Evolutionary conservation across 495 filamentous ascomycete genomes (phyloP), one percentile per base, ranked within the genome.

Genomic region (Platismatia glauca): DNA sequence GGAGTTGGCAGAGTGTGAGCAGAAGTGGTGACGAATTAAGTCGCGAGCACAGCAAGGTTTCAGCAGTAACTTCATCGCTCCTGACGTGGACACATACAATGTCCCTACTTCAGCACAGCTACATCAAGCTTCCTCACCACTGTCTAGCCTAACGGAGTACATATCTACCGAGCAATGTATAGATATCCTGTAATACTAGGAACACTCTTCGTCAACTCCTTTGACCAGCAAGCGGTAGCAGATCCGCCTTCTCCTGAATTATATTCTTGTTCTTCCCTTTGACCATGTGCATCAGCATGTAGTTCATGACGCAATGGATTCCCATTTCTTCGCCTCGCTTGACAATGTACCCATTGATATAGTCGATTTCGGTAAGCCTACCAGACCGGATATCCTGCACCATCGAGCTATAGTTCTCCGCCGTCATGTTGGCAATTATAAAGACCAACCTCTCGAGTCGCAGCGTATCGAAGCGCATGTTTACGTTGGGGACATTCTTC

Each of bases 341-440:
- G 48, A 94, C 82, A 37, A 96, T 79, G 73, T 86, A 96, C 20
- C 91, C 92, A 74, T 94, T 96, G 66, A 95, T 82, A 67, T 88
- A 92, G 24, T 87, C 82, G 60, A 96, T 84, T 72, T 95, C 91
- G 3, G 90, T 95, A 58, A 72, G 66, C 69, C 79, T 81, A 5
- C 84, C 78, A 3, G 72, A 72, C 38, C 75, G 71, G 24, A 93
- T 78, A 72, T 96, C 91, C 69, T 91, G 88, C 29, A 89, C 71
- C 91, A 96, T 96, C 4, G 84, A 86, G 68, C 87, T 91, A 43
- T 78, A 80, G 69, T 95, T 93, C 41, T 79, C 73, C 2, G 73
- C 76, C 2, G 87, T 93, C 64, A 78, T 80, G n/a, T 77, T 71
- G 9, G 82, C 84, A 9, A 89, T 78, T 29, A 75, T 66, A 27